These are phyloP conservation scores for Penicillium aurantiogriseum DNA, from an alignment of 2,329 filamentous ascomycete genomes.

Conservation along the genomic window DNA sequence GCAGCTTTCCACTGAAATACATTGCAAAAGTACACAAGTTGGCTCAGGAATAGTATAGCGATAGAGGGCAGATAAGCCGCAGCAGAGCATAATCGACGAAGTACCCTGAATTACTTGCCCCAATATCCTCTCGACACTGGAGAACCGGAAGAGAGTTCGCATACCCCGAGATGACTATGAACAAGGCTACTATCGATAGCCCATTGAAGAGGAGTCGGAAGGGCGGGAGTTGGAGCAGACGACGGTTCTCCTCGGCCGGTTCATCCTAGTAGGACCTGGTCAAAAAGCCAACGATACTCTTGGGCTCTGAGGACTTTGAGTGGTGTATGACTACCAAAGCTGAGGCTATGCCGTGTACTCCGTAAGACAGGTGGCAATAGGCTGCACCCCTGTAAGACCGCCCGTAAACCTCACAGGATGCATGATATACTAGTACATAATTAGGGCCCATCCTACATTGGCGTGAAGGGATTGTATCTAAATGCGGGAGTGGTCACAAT, in stretches of 20 bases:
- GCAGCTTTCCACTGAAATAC: background rate
- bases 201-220: conserved; percentile 1
- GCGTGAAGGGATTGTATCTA: too few species aligned
- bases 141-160: conserved; percentile 1
- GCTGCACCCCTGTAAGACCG: background rate
- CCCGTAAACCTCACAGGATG: background rate
- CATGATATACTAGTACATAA: background rate
- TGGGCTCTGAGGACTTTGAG: background rate
- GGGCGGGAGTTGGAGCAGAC: background rate
- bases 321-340: background rate
- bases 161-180: conserved; percentile 5
- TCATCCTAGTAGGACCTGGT: conserved; percentile 1
- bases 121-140: background rate
- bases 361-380: background rate
- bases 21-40: conserved; percentile 1
- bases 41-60: background rate
- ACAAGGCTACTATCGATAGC: background rate
- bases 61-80: background rate
- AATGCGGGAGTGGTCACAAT: background rate
- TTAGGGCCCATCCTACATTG: background rate
- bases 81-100: background rate
- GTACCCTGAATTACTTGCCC: background rate
- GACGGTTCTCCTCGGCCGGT: conserved; percentile 1
- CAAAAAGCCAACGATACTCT: background rate
- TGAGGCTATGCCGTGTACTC: background rate